Evolutionary conservation across 179 eudicot genomes (phyloP), one percentile per base, ranked within the genome.

Genomic region (Silene coronaria): DNA sequence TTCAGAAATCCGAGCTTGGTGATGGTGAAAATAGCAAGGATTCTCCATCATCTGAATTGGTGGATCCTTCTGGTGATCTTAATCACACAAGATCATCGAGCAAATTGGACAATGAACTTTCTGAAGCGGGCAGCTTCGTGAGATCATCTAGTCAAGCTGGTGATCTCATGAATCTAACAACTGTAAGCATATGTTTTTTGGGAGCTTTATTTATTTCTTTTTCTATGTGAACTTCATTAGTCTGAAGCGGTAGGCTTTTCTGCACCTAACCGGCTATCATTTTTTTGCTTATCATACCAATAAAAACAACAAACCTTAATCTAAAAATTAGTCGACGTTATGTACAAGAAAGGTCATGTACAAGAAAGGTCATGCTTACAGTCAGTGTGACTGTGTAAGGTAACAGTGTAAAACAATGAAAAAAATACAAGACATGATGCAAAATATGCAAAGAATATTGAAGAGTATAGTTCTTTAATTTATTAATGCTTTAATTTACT

Each of bases 61-160:
- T 62, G 24, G 91, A 90, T 67, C 74, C 84, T 80, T 85, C 90
- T 66, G 81, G 65, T 82, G 85, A 84, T 75, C 75, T 55, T 58
- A 82, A 80, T 34, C 94, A 85, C 77, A 77, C 57, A 80, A 88
- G 88, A 85, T 85, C 96, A 71, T 88, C 90, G 34, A 87, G 93
- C 89, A 87, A 79, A 73, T 87, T 85, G 86, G 86, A 84, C 81
- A 91, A 88, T 78, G 91, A 88, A 78, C 76, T 86, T 66, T 91
- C 96, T 67, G 85, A 86, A 73, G 86, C 82, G 75, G 89, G 90
- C 65, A 86, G 99, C 84, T 79, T 88, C 27, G 77, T 88, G 57
- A 75, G 86, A 14, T 97, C 88, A 78, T 78, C 92, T 82, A 84
- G 85, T 87, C 93, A 92, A 77, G 92, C 82, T 66, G 89, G 89